Base-by-base conservation (phyloP, 2,329 filamentous ascomycete genomes). In the Arachnomyces sp. region DNA sequence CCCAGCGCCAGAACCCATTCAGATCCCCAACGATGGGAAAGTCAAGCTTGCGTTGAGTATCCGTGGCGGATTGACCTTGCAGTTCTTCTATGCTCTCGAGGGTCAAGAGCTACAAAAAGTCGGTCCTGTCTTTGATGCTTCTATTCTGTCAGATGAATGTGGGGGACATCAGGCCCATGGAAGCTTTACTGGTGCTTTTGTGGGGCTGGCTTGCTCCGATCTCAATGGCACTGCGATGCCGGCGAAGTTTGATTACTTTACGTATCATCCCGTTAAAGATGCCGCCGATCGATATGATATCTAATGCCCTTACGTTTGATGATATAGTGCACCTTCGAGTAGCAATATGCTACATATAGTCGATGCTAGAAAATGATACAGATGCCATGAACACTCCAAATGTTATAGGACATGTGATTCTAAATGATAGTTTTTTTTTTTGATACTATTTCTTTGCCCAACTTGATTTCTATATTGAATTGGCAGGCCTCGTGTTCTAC, bases 101-200 rank as follows among this genome's bases (percentile, higher is more conserved):
- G 69, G 63, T 0, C 5, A 25, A 9, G 61, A 60, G 5, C 45
- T 76, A 44, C 63, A 66, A 51, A 59, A 67, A 44, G 63, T 80
- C 36, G 77, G 77, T 0, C 73, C 72, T 0, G 69, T 75, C 1
- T 71, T 72, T 33, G 75, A 81, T 48, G 77, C 77, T 0, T 75
- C 73, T 5, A 72, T 80, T 11, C 44, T 81, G 6, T 75, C 70
- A 8, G 78, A 82, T 49, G 78, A 82, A 59, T 81, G 77, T 42
- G 77, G 77, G 7, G 77, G 77, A 0, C 76, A 80, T 45, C 69
- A 73, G 44, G 68, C 63, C 2, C 75, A 80, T 46, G 77, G 77
- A 1, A 81, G 77, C 54, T 82, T 81, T 46, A 81, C 77, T 0
- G 77, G 77, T 0, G 74, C 77, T 0, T 78, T 78, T 60, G 69